Conservation (phyloP, 495 filamentous ascomycete species). For the Staphylotrichum tortipilum region DNA sequence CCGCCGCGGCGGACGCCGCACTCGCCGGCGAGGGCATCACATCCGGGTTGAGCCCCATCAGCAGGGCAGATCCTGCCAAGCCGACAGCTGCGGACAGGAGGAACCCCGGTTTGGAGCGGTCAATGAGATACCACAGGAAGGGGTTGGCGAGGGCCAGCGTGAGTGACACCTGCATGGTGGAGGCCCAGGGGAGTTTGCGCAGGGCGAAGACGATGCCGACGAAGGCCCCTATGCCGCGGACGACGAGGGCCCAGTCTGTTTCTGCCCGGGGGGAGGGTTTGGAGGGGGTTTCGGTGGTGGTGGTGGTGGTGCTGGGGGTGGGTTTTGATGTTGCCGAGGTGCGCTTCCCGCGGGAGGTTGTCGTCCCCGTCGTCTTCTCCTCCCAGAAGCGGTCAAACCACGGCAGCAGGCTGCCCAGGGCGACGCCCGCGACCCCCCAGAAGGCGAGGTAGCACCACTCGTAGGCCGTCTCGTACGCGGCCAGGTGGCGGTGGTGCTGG, state of each 20-base stretch:
- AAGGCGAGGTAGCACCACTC: slow-evolving; percentile 62
- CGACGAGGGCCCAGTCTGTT: slow-evolving; percentile 69
- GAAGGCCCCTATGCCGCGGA: slow-evolving; percentile 86
- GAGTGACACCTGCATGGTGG: slow-evolving; percentile 82
- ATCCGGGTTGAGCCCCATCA: slow-evolving; percentile 64
- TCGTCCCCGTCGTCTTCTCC: not conserved
- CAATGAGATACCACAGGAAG: slow-evolving; percentile 90
- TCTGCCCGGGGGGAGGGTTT: not conserved
- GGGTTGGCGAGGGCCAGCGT: slow-evolving; percentile 90
- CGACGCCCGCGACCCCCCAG: slow-evolving; percentile 76
- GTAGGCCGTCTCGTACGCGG: slow-evolving; percentile 35
- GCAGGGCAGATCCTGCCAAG: slow-evolving; percentile 59
- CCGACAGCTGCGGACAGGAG: slow-evolving; percentile 64
- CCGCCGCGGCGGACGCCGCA: not conserved
- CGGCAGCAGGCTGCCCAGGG: slow-evolving; percentile 69
- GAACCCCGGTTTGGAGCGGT: slow-evolving; percentile 80
- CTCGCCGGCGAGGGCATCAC: slow-evolving; percentile 40
- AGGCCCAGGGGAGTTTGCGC: slow-evolving; percentile 85
- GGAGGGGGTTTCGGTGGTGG: not conserved
- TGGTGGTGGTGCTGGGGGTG: not conserved
- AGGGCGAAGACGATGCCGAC: slow-evolving; percentile 96
- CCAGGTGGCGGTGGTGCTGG: slow-evolving; percentile 7
- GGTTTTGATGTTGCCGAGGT: not conserved
- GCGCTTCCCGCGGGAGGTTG: not conserved
- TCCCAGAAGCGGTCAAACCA: slow-evolving; percentile 68